A percentile compares a stretch with the other conserved stretches of the same genome.
Evolutionary conservation across 345 rosid genomes (phyloP).

Genomic region (Moricandia arvensis): DNA sequence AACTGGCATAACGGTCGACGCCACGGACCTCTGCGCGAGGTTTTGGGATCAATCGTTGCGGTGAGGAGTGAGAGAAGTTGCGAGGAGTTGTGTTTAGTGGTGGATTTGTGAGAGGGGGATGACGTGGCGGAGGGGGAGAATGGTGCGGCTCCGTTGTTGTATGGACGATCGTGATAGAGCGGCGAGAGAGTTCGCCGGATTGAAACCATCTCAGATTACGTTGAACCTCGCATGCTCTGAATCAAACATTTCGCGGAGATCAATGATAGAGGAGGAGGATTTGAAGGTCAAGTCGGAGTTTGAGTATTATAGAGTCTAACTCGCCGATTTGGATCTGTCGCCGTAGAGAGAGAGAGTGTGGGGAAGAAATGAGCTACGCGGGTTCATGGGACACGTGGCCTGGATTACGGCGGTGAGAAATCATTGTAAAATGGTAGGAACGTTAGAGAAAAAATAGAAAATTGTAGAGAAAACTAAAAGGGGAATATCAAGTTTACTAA

Average conservation of each 20-base stretch:
- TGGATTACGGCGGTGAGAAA: neutral
- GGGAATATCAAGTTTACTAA: too few relatives aligned
- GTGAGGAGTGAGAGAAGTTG: constrained; percentile 30
- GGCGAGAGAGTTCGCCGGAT: constrained; percentile 91
- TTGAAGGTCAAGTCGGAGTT: neutral
- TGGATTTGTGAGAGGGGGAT: constrained; percentile 35
- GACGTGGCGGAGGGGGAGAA: constrained; percentile 28
- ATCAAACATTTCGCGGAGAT: constrained; percentile 1
- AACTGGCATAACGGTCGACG: constrained; percentile 60
- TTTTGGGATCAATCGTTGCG: constrained; percentile 38
- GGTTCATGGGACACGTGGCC: constrained; percentile 35
- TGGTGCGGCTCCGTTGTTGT: constrained; percentile 47
- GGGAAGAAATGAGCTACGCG: constrained; percentile 1
- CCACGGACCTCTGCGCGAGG: constrained; percentile 51
- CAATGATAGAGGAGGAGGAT: neutral
- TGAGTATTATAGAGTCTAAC: neutral
- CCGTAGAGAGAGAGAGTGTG: constrained; percentile 21
- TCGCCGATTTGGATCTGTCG: constrained; percentile 29
- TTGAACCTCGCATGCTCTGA: neutral
- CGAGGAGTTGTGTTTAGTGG: constrained; percentile 45
- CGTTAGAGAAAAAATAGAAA: neutral
- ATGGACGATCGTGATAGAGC: constrained; percentile 55
- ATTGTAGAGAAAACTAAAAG: too few relatives aligned
- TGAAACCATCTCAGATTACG: constrained; percentile 60
- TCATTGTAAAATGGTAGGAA: neutral